phyloP scores from a whole-genome alignment of 768 basidiomycete species.

The Fibroporia radiculosa region DNA sequence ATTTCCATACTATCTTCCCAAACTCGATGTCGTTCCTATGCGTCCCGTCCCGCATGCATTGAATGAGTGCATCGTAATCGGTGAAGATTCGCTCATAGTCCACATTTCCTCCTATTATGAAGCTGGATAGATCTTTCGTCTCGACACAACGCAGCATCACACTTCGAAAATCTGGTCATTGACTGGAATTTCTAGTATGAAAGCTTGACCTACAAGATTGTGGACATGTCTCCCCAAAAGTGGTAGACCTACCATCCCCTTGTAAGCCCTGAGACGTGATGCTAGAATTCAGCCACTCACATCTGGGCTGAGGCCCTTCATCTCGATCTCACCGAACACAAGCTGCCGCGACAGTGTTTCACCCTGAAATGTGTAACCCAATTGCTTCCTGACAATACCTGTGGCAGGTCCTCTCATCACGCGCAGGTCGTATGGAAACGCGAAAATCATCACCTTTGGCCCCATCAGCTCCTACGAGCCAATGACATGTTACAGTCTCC shows the following conservation, averaged over 20 bases:
- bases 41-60: not conserved
- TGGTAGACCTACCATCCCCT: constrained; percentile 1
- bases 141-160: constrained; percentile 1
- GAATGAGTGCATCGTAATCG: not conserved
- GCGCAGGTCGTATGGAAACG: not conserved
- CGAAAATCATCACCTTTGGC: constrained; percentile 22
- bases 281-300: constrained; percentile 19
- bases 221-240: not conserved
- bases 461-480: constrained; percentile 36
- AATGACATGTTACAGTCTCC: constrained; percentile 24
- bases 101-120: not conserved
- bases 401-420: not conserved
- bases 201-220: not conserved
- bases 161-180: no score
- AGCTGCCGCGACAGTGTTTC: constrained; percentile 24
- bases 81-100: not conserved
- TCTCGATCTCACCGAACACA: constrained; percentile 30
- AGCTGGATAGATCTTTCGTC: not conserved
- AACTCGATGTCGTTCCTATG: constrained; percentile 1
- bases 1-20: not conserved
- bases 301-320: constrained; percentile 24
- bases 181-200: not conserved
- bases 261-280: not conserved
- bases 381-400: constrained; percentile 4
- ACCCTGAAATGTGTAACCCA: constrained; percentile 8